Conservation (phyloP, 2,329 filamentous ascomycete species). For the Exophiala phaeomuriformis region DNA sequence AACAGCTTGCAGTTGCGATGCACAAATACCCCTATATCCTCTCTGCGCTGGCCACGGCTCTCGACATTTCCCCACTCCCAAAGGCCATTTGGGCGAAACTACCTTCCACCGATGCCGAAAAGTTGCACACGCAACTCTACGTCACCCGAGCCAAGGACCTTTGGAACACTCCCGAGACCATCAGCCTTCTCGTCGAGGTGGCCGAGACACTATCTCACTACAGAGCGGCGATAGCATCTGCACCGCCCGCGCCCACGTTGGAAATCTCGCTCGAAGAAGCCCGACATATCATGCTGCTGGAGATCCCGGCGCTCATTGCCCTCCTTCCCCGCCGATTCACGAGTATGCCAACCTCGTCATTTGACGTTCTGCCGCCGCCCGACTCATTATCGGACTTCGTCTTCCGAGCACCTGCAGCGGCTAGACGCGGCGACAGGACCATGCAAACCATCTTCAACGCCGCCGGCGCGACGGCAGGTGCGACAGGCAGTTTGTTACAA, state of each 20-base stretch:
- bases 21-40: conserved; percentile 76
- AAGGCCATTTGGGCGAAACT: conserved; percentile 74
- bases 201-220: conserved; percentile 50
- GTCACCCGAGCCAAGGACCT: conserved; percentile 68
- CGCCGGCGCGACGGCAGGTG: conserved; percentile 16
- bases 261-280: conserved; percentile 54
- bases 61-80: conserved; percentile 68
- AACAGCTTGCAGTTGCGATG: conserved; percentile 61
- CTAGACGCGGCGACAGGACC: conserved; percentile 1
- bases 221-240: conserved; percentile 36
- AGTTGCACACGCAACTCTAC: conserved; percentile 69
- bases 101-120: conserved; percentile 57
- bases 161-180: conserved; percentile 73
- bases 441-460: conserved; percentile 23
- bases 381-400: conserved; percentile 23
- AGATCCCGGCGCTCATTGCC: conserved; percentile 62
- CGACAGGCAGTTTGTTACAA: conserved; percentile 14
- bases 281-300: conserved; percentile 70
- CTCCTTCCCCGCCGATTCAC: conserved; percentile 61
- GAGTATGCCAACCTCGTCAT: conserved; percentile 60
- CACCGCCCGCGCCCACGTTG: conserved; percentile 35
- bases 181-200: conserved; percentile 60
- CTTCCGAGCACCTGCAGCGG: conserved; percentile 19
- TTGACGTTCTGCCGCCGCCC: conserved; percentile 72
- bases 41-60: conserved; percentile 67